Evolutionary conservation across 2,329 filamentous ascomycete species (phyloP).

Genomic region (Hymenoscyphus scutula): DNA sequence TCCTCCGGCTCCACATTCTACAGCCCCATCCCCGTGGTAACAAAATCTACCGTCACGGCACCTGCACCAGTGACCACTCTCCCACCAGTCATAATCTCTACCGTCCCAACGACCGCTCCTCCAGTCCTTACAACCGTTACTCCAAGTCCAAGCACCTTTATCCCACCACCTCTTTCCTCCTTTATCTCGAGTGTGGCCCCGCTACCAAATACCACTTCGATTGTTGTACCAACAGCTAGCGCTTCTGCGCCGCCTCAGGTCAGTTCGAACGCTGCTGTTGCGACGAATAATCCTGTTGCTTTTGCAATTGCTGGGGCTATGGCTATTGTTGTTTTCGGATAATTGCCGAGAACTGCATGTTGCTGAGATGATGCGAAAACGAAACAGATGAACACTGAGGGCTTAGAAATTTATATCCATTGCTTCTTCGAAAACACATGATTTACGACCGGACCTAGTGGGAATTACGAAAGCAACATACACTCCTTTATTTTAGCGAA

Average conservation of each 20-base stretch:
- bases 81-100: neutral
- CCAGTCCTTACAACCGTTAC: neutral
- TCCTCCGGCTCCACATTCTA: slow-evolving; percentile 14
- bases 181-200: slow-evolving; percentile 6
- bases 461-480: neutral
- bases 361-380: neutral
- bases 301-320: slow-evolving; percentile 31
- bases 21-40: slow-evolving; percentile 16
- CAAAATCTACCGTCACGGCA: slow-evolving; percentile 13
- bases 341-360: slow-evolving; percentile 4
- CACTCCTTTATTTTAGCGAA: slow-evolving; percentile 1
- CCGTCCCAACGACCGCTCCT: neutral
- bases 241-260: slow-evolving; percentile 22
- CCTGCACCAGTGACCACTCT: slow-evolving; percentile 11
- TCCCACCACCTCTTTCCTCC: neutral
- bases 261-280: slow-evolving; percentile 23
- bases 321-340: slow-evolving; percentile 32
- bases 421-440: neutral
- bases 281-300: slow-evolving; percentile 28
- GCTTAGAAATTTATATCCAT: neutral
- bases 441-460: neutral
- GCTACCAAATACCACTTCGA: slow-evolving; percentile 8
- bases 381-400: too few relatives aligned
- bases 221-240: neutral
- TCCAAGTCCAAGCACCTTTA: neutral